A percentile compares a stretch with the other conserved stretches of the same genome.
Conservation (phyloP, 495 filamentous ascomycete genomes). For the Daldinia grandis region DNA sequence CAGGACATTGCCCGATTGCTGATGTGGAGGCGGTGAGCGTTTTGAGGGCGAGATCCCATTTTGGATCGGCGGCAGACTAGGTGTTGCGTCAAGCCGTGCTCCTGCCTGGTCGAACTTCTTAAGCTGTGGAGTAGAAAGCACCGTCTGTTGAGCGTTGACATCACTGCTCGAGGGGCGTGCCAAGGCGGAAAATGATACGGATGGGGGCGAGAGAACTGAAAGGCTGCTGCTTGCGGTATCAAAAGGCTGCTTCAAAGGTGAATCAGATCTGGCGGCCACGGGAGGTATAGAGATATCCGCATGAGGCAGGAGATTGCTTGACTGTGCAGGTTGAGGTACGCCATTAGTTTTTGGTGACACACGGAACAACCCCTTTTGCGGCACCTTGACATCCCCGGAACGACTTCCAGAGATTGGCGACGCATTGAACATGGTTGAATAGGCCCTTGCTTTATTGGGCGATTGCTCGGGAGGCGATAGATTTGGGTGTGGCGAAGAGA, state of each 20-base stretch:
- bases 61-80: constrained; percentile 62
- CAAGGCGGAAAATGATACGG: constrained; percentile 25
- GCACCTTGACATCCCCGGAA: constrained; percentile 32
- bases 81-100: constrained; percentile 35
- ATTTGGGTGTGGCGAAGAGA: constrained; percentile 55
- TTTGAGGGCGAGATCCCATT: constrained; percentile 82
- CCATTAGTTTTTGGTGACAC: constrained; percentile 38
- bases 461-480: constrained; percentile 53
- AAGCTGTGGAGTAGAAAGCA: constrained; percentile 43
- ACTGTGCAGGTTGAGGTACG: constrained; percentile 38
- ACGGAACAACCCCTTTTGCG: constrained; percentile 44
- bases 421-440: constrained; percentile 50
- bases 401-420: constrained; percentile 30
- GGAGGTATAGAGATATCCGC: constrained; percentile 31
- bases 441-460: constrained; percentile 52
- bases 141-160: constrained; percentile 12
- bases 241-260: constrained; percentile 40
- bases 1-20: constrained; percentile 37
- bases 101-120: constrained; percentile 33
- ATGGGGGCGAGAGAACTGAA: constrained; percentile 33
- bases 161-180: constrained; percentile 32
- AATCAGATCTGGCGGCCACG: constrained; percentile 33
- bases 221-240: constrained; percentile 36
- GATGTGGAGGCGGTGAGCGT: constrained; percentile 61
- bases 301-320: constrained; percentile 40